Percentiles rank a stretch among this genome's conserved stretches.
Conservation (phyloP, 805 yeast species). For the Zygoascus flipseniorum region DNA sequence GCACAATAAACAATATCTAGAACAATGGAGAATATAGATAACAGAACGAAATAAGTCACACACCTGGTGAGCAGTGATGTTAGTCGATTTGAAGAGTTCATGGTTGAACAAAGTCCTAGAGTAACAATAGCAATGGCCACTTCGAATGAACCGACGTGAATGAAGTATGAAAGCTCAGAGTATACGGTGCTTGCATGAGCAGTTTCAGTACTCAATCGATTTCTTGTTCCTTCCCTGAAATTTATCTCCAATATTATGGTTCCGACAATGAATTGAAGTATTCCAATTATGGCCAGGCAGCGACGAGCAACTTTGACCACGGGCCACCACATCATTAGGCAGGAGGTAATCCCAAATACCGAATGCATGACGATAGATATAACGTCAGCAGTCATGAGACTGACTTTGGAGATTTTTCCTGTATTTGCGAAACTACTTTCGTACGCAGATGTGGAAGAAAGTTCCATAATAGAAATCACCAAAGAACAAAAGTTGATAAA, state of each 20-base stretch:
- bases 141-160: not conserved
- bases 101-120: not conserved
- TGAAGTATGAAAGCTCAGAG: not conserved
- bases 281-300: not conserved
- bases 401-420: not conserved
- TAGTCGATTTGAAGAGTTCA: slow-evolving; percentile 13
- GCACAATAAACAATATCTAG: slow-evolving; percentile 18
- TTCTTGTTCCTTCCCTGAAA: not conserved
- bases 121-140: not conserved
- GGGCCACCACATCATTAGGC: not conserved
- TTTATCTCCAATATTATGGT: not conserved
- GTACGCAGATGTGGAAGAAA: not conserved
- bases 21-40: slow-evolving; percentile 9
- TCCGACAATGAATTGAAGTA: not conserved
- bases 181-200: not conserved
- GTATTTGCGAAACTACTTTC: not conserved
- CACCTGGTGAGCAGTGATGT: slow-evolving; percentile 12
- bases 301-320: not conserved
- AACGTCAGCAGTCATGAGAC: not conserved
- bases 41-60: slow-evolving; percentile 11
- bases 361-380: not conserved
- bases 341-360: not conserved
- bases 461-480: not conserved
- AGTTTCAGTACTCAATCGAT: too few species aligned
- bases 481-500: not conserved